phyloP scores from a whole-genome alignment of 176 grass and related monocot species.

The Juncus inflexus region DNA sequence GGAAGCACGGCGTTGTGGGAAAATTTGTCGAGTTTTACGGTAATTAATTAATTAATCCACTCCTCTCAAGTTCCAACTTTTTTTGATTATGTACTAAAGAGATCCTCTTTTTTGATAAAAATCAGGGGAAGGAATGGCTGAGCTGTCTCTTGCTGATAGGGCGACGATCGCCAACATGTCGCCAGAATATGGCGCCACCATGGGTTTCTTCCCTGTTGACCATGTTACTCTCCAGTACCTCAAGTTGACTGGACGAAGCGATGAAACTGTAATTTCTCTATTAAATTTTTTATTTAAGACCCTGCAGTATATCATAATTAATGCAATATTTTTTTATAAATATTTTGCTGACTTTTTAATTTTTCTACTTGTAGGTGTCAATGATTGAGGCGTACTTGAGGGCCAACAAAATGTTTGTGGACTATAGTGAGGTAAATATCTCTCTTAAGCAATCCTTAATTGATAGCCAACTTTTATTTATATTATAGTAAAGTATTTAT shows the following conservation, averaged over 20 bases:
- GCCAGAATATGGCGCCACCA: conserved; percentile 95
- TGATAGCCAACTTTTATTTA: conserved; percentile 1
- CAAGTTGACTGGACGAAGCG: conserved; percentile 79
- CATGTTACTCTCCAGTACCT: conserved; percentile 89
- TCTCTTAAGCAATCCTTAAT: conserved; percentile 1
- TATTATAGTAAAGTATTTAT: not conserved
- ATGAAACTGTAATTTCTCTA: conserved; percentile 65
- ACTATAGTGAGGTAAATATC: conserved; percentile 66
- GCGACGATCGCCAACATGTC: conserved; percentile 99
- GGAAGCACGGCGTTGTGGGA: conserved; percentile 92
- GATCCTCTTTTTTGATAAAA: too few species aligned
- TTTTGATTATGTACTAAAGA: not conserved
- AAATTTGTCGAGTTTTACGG: conserved; percentile 96
- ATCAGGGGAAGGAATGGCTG: conserved; percentile 91
- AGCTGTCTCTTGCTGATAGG: conserved; percentile 81
- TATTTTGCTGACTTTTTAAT: not conserved
- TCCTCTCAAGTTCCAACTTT: not conserved
- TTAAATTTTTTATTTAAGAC: not conserved
- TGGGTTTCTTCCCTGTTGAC: conserved; percentile 99
- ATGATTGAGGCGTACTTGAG: conserved; percentile 93
- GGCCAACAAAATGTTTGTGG: conserved; percentile 90
- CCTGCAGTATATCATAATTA: conserved; percentile 17
- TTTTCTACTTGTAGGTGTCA: conserved; percentile 51
- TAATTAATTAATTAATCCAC: conserved; percentile 28
- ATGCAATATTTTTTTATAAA: too few species aligned